A percentile compares a stretch with the other conserved stretches of the same genome.
These are phyloP conservation scores for Psilocybe sp. DNA, from an alignment of 768 basidiomycete genomes.

Conservation along the genomic window DNA sequence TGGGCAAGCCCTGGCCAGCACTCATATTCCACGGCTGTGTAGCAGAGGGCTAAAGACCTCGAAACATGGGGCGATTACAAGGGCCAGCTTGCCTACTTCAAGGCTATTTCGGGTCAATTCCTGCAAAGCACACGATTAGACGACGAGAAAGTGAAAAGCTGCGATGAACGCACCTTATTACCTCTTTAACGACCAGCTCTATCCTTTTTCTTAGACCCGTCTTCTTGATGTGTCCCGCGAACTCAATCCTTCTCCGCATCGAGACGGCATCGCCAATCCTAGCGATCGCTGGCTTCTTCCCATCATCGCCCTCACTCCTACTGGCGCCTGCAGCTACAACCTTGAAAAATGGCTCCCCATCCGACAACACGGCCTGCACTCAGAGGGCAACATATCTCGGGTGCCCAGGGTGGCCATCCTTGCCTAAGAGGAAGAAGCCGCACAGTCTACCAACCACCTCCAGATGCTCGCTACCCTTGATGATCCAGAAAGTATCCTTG, in stretches of 20 bases:
- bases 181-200: conserved; percentile 48
- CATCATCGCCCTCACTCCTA: conserved; percentile 17
- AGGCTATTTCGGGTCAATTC: conserved; percentile 69
- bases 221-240: conserved; percentile 45
- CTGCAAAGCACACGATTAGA: conserved; percentile 24
- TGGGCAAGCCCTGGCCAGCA: conserved; percentile 16
- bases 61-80: conserved; percentile 17
- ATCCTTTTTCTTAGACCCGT: conserved; percentile 30
- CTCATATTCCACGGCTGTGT: conserved; percentile 35
- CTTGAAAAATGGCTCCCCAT: conserved; percentile 51
- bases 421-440: conserved; percentile 51
- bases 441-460: conserved; percentile 53
- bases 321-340: conserved; percentile 24
- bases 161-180: conserved; percentile 46
- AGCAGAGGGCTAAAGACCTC: conserved; percentile 10
- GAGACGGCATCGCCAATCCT: conserved; percentile 60
- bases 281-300: conserved; percentile 32
- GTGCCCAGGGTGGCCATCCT: conserved; percentile 39
- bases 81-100: conserved; percentile 49
- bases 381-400: conserved; percentile 33
- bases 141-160: background rate
- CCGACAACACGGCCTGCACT: conserved; percentile 43
- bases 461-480: no score
- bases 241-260: conserved; percentile 60
- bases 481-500: no score